A percentile compares a stretch with the other conserved stretches of the same genome.
phyloP scores from a whole-genome alignment of 108 stramenopile genomes.

The Stephanodiscus minutulus region DNA sequence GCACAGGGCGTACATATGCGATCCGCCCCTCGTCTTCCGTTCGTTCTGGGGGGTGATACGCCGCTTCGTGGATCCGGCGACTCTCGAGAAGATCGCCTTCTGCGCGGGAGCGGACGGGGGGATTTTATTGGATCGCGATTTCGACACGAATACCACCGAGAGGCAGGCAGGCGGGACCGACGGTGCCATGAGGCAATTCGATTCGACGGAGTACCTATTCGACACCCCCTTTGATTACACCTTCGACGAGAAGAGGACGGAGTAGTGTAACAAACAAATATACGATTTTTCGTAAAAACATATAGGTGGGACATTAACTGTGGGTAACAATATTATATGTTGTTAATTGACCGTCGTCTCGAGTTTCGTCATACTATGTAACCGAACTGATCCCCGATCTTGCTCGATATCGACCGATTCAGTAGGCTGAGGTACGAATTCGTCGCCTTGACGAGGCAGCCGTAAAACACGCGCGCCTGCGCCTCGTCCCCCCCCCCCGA shows the following conservation, averaged over 20 bases:
- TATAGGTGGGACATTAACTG: no score
- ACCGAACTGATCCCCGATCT: conserved; percentile 76
- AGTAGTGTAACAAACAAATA: no score
- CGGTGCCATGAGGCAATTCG: conserved; percentile 47
- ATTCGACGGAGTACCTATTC: conserved; percentile 69
- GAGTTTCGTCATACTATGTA: no score
- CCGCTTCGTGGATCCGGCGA: conserved; percentile 86
- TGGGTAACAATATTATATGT: no score
- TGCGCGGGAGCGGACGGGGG: conserved; percentile 54
- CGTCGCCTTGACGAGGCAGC: conserved; percentile 50
- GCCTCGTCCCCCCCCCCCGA: conserved; percentile 33
- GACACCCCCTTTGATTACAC: conserved; percentile 60
- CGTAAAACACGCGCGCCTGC: conserved; percentile 46
- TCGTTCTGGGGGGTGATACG: conserved; percentile 83
- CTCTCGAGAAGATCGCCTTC: conserved; percentile 88
- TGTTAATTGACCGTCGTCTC: no score
- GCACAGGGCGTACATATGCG: conserved; percentile 77
- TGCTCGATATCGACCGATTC: conserved; percentile 73
- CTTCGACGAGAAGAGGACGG: conserved; percentile 56
- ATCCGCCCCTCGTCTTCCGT: conserved; percentile 85
- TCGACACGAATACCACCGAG: conserved; percentile 58
- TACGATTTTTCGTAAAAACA: no score
- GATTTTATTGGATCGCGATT: conserved; percentile 51
- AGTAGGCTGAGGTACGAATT: conserved; percentile 71
- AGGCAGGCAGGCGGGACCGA: conserved; percentile 63